Conservation (phyloP, 257 asterid genomes). For the Datura wrightii region DNA sequence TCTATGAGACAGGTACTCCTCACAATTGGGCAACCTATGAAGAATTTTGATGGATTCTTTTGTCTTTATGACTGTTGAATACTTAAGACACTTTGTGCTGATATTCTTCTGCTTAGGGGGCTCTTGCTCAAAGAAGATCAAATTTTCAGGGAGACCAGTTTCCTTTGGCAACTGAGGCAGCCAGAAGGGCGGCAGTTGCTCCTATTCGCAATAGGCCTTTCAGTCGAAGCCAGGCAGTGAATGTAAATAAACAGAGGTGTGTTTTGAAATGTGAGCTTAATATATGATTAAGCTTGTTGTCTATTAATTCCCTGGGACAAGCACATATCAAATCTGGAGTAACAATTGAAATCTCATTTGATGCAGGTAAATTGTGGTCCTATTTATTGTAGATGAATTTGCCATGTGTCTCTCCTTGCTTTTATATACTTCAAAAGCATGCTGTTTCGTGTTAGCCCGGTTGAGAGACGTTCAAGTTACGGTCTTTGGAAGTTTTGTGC, state of each 20-base stretch:
- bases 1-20: conserved; percentile 74
- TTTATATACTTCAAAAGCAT: conserved; percentile 31
- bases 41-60: background rate
- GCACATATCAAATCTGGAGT: background rate
- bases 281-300: background rate
- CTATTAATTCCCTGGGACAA: background rate
- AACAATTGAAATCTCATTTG: conserved; percentile 20
- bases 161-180: conserved; percentile 77
- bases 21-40: background rate
- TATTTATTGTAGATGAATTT: conserved; percentile 47
- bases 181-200: conserved; percentile 74
- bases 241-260: conserved; percentile 72
- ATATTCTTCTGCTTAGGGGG: conserved; percentile 59
- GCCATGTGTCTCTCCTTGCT: conserved; percentile 47
- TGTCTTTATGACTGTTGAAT: background rate
- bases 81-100: background rate
- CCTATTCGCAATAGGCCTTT: conserved; percentile 64
- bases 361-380: conserved; percentile 72
- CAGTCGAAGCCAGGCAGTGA: conserved; percentile 51
- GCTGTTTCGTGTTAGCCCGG: background rate
- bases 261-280: background rate
- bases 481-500: conserved; percentile 18
- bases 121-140: conserved; percentile 80
- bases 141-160: conserved; percentile 75
- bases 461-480: background rate